Percentiles rank a stretch among this genome's conserved stretches.
These are phyloP conservation scores for Corymbia citriodora DNA, from an alignment of 441 rosid genomes.

Conservation along the genomic window DNA sequence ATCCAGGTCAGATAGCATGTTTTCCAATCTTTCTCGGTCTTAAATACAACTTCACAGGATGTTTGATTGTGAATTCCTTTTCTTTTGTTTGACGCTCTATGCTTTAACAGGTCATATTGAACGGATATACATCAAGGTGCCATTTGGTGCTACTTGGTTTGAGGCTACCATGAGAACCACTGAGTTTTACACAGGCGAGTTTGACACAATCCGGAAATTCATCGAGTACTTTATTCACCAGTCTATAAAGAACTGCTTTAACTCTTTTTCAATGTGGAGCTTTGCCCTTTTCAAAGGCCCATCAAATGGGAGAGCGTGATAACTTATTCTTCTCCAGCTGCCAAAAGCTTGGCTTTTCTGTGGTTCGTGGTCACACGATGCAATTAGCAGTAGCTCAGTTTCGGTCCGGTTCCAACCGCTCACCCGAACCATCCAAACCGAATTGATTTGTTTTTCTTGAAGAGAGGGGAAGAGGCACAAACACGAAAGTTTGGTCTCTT, in stretches of 20 bases:
- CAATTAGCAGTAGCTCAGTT: slow-evolving; percentile 94
- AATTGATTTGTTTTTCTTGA: neutral
- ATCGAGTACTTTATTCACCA: slow-evolving; percentile 2
- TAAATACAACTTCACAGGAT: neutral
- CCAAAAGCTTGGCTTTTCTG: slow-evolving; percentile 78
- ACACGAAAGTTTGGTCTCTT: neutral
- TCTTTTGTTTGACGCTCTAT: slow-evolving; percentile 3
- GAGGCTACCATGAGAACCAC: slow-evolving; percentile 72
- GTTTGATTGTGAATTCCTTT: neutral
- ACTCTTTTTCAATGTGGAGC: slow-evolving; percentile 41
- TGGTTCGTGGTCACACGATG: slow-evolving; percentile 89
- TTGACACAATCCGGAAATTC: slow-evolving; percentile 75
- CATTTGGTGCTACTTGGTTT: slow-evolving; percentile 89
- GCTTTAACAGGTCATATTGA: slow-evolving; percentile 72
- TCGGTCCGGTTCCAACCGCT: slow-evolving; percentile 58
- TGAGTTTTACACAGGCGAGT: slow-evolving; percentile 41
- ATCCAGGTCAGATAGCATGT: neutral
- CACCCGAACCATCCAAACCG: neutral
- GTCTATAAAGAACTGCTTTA: slow-evolving; percentile 18
- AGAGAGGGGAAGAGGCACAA: neutral
- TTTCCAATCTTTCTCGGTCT: neutral
- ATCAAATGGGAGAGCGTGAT: slow-evolving; percentile 81
- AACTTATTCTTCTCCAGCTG: slow-evolving; percentile 74
- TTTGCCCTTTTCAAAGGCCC: slow-evolving; percentile 91
- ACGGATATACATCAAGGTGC: slow-evolving; percentile 86